Evolutionary conservation across 2,329 filamentous ascomycete genomes (phyloP).

Genomic region (Trichophyton verrucosum): DNA sequence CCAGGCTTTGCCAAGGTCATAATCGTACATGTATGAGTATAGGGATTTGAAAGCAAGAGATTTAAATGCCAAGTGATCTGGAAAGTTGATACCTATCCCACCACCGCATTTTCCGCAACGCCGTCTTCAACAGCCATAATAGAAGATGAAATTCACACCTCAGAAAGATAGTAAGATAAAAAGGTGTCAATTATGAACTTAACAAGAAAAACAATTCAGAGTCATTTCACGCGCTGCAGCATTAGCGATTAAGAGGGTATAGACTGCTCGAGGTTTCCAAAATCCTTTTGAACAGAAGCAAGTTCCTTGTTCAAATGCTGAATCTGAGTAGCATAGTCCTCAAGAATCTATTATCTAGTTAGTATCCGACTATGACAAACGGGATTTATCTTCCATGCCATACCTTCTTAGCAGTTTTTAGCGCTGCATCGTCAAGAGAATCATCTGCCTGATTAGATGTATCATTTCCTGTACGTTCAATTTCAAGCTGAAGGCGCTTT

Average conservation of each 20-base stretch:
- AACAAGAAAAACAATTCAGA: background rate
- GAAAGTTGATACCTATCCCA: background rate
- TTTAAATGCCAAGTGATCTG: background rate
- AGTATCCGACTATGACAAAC: constrained; percentile 9
- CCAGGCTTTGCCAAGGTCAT: background rate
- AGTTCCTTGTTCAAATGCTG: constrained; percentile 51
- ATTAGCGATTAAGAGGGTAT: constrained; percentile 3
- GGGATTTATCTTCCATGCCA: constrained; percentile 9
- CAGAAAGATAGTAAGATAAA: background rate
- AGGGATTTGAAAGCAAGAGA: background rate
- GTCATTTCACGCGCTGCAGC: background rate
- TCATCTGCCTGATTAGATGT: constrained; percentile 30
- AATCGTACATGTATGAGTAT: constrained; percentile 6
- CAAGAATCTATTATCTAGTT: constrained; percentile 31
- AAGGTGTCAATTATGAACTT: background rate
- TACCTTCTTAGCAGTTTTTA: constrained; percentile 51
- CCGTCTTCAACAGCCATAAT: background rate
- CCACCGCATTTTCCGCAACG: background rate
- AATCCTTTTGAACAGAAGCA: constrained; percentile 46
- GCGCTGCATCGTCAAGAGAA: constrained; percentile 44
- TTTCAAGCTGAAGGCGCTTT: constrained; percentile 47
- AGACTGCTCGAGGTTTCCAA: constrained; percentile 41
- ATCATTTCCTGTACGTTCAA: constrained; percentile 41
- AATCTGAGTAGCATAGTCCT: constrained; percentile 40
- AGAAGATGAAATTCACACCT: background rate